These are phyloP conservation scores for Auriscalpium orientale DNA, from an alignment of 768 basidiomycete species.

Conservation along the genomic window DNA sequence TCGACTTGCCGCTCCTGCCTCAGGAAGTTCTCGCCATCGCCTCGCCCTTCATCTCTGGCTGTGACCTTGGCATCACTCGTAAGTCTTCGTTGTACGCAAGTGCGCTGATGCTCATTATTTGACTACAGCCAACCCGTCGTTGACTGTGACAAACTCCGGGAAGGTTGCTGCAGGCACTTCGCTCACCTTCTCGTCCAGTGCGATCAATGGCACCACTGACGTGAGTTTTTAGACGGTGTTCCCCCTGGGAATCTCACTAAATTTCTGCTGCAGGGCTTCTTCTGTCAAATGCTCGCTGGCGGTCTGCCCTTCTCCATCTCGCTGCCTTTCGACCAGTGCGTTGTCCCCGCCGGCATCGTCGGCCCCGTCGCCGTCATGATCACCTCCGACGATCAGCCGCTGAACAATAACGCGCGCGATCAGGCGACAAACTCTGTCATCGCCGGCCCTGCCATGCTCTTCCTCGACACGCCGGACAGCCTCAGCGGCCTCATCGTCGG, in stretches of 20 bases:
- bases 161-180: constrained; percentile 47
- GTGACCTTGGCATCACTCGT: constrained; percentile 54
- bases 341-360: constrained; percentile 59
- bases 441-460: constrained; percentile 65
- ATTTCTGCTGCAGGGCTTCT: constrained; percentile 34
- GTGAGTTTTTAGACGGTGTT: constrained; percentile 23
- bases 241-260: not conserved
- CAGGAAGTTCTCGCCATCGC: constrained; percentile 67
- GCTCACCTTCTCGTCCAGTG: constrained; percentile 52
- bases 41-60: constrained; percentile 59
- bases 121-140: constrained; percentile 45
- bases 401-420: constrained; percentile 53
- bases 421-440: constrained; percentile 47
- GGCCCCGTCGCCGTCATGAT: constrained; percentile 71
- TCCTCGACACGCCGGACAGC: constrained; percentile 54
- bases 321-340: constrained; percentile 52
- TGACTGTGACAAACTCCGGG: constrained; percentile 60
- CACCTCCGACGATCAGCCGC: constrained; percentile 54
- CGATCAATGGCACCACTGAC: constrained; percentile 42
- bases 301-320: constrained; percentile 46
- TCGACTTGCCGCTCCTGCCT: constrained; percentile 68
- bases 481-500: constrained; percentile 39
- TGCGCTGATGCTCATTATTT: too few relatives aligned
- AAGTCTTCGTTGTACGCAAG: constrained; percentile 3
- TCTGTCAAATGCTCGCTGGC: constrained; percentile 74